Conservation (phyloP, 768 basidiomycete species). For the Solioccasus polychromus region DNA sequence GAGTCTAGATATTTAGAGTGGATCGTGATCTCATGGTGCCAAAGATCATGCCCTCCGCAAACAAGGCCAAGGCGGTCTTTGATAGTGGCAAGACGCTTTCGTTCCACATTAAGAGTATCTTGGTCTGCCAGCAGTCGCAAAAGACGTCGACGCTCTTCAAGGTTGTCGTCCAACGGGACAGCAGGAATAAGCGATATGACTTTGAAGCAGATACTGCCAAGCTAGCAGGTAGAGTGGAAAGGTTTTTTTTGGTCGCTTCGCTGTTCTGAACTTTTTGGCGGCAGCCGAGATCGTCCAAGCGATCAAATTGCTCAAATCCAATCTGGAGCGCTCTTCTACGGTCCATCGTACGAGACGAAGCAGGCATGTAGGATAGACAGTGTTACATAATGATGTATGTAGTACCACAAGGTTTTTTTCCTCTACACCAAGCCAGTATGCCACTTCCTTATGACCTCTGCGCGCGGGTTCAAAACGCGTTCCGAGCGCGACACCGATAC, state of each 20-base stretch:
- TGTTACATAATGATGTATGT: slow-evolving; percentile 17
- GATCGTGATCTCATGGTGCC: slow-evolving; percentile 7
- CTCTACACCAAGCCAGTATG: slow-evolving; percentile 22
- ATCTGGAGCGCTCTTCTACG: slow-evolving; percentile 63
- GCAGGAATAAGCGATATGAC: slow-evolving; percentile 87
- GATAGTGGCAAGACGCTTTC: slow-evolving; percentile 89
- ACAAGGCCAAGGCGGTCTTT: slow-evolving; percentile 76
- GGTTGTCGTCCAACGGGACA: slow-evolving; percentile 74
- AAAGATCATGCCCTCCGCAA: slow-evolving; percentile 86
- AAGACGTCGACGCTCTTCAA: slow-evolving; percentile 85
- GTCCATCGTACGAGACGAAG: slow-evolving; percentile 61
- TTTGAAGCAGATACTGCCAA: slow-evolving; percentile 92
- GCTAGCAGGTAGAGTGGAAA: slow-evolving; percentile 57
- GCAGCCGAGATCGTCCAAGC: slow-evolving; percentile 76
- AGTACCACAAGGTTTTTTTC: too few species aligned
- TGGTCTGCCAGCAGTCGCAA: slow-evolving; percentile 76
- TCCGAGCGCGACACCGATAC: slow-evolving; percentile 77
- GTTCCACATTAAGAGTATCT: slow-evolving; percentile 87
- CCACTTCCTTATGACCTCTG: slow-evolving; percentile 83
- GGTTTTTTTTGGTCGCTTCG: not conserved
- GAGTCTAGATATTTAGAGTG: slow-evolving; percentile 18
- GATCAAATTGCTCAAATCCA: slow-evolving; percentile 61
- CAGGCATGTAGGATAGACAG: slow-evolving; percentile 48
- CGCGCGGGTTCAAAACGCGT: slow-evolving; percentile 88
- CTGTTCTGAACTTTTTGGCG: slow-evolving; percentile 3